A percentile compares a stretch with the other conserved stretches of the same genome.
These are phyloP conservation scores for Dinochytrium kinnereticum DNA, from an alignment of 371 early-diverging fungal genomes.

Conservation along the genomic window DNA sequence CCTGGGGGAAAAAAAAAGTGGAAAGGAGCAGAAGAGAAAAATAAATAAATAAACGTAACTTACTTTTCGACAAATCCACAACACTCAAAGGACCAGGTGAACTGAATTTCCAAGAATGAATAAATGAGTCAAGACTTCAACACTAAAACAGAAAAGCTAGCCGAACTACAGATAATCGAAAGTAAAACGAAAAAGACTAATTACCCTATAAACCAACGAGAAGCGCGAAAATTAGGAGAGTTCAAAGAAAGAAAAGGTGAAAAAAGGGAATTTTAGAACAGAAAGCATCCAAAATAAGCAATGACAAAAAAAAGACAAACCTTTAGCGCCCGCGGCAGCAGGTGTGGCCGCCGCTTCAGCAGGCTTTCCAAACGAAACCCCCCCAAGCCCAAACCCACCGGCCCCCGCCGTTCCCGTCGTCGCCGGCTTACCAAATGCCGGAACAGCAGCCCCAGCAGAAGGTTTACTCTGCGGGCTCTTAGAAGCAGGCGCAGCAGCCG, in stretches of 20 bases:
- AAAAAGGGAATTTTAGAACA: conserved; percentile 11
- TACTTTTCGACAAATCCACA: conserved; percentile 40
- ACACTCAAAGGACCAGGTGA: conserved; percentile 50
- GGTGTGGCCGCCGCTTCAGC: conserved; percentile 23
- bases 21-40: no score
- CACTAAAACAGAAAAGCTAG: no score
- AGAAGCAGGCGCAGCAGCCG: conserved; percentile 28
- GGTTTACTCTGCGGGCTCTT: no score
- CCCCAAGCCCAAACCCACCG: conserved; percentile 14
- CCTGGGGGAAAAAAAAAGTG: neutral
- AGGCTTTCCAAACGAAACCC: conserved; percentile 13
- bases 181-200: no score
- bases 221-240: neutral
- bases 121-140: no score
- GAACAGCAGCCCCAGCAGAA: no score
- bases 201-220: no score
- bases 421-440: no score
- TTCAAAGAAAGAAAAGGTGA: neutral
- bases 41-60: no score
- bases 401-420: conserved; percentile 23
- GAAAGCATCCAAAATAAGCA: conserved; percentile 14
- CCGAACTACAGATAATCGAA: conserved; percentile 18
- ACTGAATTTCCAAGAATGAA: neutral
- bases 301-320: conserved; percentile 5
- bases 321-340: neutral